Percentiles rank a stretch among this genome's conserved stretches.
Evolutionary conservation across 306 rosid species (phyloP).

Genomic region (Cucumis cinereus): DNA sequence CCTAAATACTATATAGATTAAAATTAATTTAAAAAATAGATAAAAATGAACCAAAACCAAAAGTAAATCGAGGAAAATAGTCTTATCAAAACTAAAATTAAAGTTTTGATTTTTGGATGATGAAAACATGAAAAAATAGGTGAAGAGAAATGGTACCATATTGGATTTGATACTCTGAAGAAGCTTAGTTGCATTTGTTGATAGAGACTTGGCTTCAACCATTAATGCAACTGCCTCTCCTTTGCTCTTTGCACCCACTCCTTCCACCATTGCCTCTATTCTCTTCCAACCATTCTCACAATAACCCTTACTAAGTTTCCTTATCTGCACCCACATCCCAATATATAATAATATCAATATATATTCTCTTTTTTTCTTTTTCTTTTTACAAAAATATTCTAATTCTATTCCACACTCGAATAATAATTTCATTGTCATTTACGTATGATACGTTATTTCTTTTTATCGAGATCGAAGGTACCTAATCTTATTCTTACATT

Average conservation of each 20-base stretch:
- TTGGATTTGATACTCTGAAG: conserved; percentile 22
- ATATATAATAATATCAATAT: neutral
- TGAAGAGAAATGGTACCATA: conserved; percentile 26
- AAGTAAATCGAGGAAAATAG: no score
- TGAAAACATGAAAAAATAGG: neutral
- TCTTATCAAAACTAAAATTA: no score
- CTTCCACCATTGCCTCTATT: conserved; percentile 28
- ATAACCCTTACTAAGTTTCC: conserved; percentile 28
- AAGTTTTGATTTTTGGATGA: neutral
- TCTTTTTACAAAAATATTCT: no score
- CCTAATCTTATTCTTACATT: no score
- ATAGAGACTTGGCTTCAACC: conserved; percentile 35
- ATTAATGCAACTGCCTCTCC: conserved; percentile 18
- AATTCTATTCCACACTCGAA: no score
- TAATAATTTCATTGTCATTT: no score
- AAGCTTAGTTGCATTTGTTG: conserved; percentile 36
- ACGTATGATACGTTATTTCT: no score
- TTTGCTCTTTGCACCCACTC: conserved; percentile 26
- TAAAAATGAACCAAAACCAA: no score
- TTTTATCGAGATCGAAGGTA: no score
- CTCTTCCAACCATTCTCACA: conserved; percentile 40
- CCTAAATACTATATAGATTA: no score
- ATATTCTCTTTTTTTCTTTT: no score
- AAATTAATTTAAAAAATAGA: no score
- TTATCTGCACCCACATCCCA: conserved; percentile 24